Evolutionary conservation across 805 yeast species (phyloP), one percentile per base, ranked within the genome.

Genomic region (Vanderwaltozyma tropicalis): DNA sequence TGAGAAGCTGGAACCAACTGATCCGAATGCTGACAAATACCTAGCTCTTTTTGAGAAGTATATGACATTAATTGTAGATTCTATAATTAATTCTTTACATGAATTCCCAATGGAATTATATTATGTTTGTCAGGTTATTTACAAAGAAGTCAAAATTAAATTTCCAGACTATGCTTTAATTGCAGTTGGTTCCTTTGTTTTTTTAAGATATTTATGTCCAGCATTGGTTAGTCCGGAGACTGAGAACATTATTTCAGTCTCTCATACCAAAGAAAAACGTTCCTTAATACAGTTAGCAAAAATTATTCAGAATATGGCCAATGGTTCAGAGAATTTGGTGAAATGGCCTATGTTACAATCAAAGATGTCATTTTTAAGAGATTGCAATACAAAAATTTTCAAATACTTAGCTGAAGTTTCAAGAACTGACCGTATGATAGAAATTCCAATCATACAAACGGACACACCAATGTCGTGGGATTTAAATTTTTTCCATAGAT

Each of bases 221-320:
- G 94, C 95, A 0, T 78, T 88, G 48, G 88, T 88, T 12, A 77
- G 86, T 25, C 96, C 96, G 0, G 94, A 84, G 40, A 42, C 65
- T 14, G 68, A 68, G 41, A 56, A 53, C 32, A 55, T 66, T 28
- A 55, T 63, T 17, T 63, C 58, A 15, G 48, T 69, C 53, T 49
- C 72, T 3, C 62, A 63, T 38, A 50, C 61, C 7, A 55, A 54
- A 13, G 66, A 67, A 4, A 67, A 86, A 43, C 69, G 95, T 45
- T 73, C 85, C 0, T 69, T 84, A 35, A 76, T 88, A 42, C 77
- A 83, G 39, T 57, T 88, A 25, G 95, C 95, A 2, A 84, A 86
- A 49, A 78, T 82, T 15, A 62, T 89, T 16, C 97, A 89, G 60
- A 75, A 80, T 46, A 74, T 88, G 63, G 95, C 94, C 1, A 89